phyloP scores from a whole-genome alignment of 2,329 filamentous ascomycete genomes.

The Xylaria sp. region DNA sequence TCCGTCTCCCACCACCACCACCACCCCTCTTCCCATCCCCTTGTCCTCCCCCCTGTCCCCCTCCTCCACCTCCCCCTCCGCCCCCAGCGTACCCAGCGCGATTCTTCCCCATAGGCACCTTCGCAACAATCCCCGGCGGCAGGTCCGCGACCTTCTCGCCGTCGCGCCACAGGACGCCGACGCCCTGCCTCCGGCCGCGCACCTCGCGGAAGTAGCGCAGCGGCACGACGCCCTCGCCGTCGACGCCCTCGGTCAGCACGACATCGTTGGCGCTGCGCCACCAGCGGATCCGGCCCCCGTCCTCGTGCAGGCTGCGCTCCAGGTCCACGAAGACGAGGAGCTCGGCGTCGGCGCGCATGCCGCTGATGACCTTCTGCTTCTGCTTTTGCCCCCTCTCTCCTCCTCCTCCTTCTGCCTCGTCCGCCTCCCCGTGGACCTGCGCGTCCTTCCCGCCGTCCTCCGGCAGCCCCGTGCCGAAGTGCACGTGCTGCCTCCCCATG shows the following conservation, averaged over 20 bases:
- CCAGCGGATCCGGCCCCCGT: slow-evolving; percentile 66
- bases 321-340: slow-evolving; percentile 79
- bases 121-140: slow-evolving; percentile 59
- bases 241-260: slow-evolving; percentile 65
- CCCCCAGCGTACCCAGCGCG: slow-evolving; percentile 40
- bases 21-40: slow-evolving; percentile 28
- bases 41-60: slow-evolving; percentile 30
- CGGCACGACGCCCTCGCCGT: slow-evolving; percentile 63
- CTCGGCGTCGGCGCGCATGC: slow-evolving; percentile 79
- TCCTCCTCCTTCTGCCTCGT: slow-evolving; percentile 9
- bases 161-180: slow-evolving; percentile 70
- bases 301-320: slow-evolving; percentile 62
- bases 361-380: slow-evolving; percentile 63
- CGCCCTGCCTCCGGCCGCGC: slow-evolving; percentile 59
- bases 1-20: slow-evolving; percentile 21
- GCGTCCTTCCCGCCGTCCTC: slow-evolving; percentile 39
- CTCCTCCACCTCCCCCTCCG: slow-evolving; percentile 41
- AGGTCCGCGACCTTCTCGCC: slow-evolving; percentile 69
- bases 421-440: slow-evolving; percentile 15
- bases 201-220: slow-evolving; percentile 73
- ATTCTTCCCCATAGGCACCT: slow-evolving; percentile 51
- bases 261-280: slow-evolving; percentile 81
- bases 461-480: slow-evolving; percentile 79
- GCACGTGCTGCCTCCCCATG: slow-evolving; percentile 87
- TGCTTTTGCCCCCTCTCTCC: slow-evolving; percentile 26